Conservation (phyloP, 805 yeast genomes). For the Pichia pseudocactophila region DNA sequence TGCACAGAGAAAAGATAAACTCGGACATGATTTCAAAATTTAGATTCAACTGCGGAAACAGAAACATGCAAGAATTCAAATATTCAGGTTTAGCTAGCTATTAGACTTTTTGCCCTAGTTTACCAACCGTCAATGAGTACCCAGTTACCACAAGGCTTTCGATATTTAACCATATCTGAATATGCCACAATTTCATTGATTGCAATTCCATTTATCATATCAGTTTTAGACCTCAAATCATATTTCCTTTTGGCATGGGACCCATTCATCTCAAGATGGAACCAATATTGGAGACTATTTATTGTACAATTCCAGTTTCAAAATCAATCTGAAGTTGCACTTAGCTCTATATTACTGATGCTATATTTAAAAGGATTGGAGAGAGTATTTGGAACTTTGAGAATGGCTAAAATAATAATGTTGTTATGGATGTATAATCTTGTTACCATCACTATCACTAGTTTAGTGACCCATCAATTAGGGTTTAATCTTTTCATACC, state of each 20-base stretch:
- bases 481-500: conserved; percentile 36
- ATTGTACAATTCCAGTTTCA: conserved; percentile 44
- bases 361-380: conserved; percentile 49
- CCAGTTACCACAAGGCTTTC: conserved; percentile 25
- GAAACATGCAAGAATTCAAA: no score
- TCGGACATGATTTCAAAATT: no score
- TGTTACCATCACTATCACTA: conserved; percentile 25
- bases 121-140: not conserved
- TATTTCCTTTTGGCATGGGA: conserved; percentile 35
- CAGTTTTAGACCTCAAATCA: conserved; percentile 38
- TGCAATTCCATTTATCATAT: conserved; percentile 31
- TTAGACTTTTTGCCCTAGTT: not conserved
- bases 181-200: conserved; percentile 30
- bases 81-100: not conserved
- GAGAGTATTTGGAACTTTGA: conserved; percentile 47
- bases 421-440: conserved; percentile 42
- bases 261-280: conserved; percentile 47
- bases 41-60: no score
- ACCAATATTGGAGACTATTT: conserved; percentile 48
- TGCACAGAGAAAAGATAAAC: no score
- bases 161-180: conserved; percentile 32
- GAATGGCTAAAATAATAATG: conserved; percentile 39
- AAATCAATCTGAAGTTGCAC: conserved; percentile 49
- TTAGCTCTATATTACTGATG: conserved; percentile 36
- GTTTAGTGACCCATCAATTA: conserved; percentile 26